Evolutionary conservation across 306 rosid genomes (phyloP), one percentile per base, ranked within the genome.

Genomic region (Macrotyloma uniflorum): DNA sequence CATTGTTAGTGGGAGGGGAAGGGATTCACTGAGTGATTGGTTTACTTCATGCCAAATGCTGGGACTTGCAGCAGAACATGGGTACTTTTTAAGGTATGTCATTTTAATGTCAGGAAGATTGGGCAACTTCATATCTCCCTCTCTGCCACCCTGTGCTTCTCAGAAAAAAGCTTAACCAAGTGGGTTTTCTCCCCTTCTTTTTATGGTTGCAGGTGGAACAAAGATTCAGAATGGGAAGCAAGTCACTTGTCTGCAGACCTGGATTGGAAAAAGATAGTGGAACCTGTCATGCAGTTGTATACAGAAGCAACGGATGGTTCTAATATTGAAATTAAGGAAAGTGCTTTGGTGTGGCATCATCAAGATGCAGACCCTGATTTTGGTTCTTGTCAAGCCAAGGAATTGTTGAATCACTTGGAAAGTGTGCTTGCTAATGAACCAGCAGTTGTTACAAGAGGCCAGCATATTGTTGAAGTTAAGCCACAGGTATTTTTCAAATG

Each of bases 1-100:
- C 65, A 87, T 94, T 74, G 96, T 94, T 57, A 94, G 98, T 32
- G 98, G 93, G 54, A 89, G 97, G 83, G 93, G 91, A 49, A 87
- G 85, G 76, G 86, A 77, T 74, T 86, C 91, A 55, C 84, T 94
- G 24, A 74, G 89, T 33, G 88, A 87, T 47, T 92, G 98, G 97
- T 89, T 94, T 77, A 67, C 88, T 67, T 83, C 97, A 20, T 90
- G 94, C 72, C 79, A 89, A 80, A 82, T 13, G 58, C 89, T 94
- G 65, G 98, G 96, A 70, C 89, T 94, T 70, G 96, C 96, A 5
- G 96, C 98, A 13, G 98, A 94, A 74, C 96, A 94, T 80, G 98
- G 98, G 19, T 88, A 86, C 87, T 90, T 92, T 76, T 47, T 87
- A 72, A 90, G 98, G 98, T 94, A 24, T 58, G 86, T 74, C 53